A percentile compares a stretch with the other conserved stretches of the same genome.
These are phyloP conservation scores for Jackrogersella multiformis DNA, from an alignment of 495 filamentous ascomycete genomes.

Conservation along the genomic window DNA sequence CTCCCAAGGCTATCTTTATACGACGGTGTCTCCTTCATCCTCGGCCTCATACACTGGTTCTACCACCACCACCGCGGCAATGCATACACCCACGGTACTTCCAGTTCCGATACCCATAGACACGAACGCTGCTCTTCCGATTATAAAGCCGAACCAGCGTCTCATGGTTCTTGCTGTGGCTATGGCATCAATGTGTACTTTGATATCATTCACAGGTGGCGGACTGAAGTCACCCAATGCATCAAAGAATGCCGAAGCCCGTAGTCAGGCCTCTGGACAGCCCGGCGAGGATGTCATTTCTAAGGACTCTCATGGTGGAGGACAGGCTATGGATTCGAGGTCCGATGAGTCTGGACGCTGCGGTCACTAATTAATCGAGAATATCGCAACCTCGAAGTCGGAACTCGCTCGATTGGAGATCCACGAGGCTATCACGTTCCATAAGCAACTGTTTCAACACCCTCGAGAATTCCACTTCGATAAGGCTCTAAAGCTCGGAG, in stretches of 20 bases:
- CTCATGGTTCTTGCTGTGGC: constrained; percentile 2
- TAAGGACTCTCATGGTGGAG: too few species aligned
- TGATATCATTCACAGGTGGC: not conserved
- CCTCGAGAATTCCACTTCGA: not conserved
- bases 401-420: too few species aligned
- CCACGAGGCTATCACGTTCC: too few species aligned
- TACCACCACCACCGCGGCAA: not conserved
- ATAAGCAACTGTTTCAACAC: not conserved
- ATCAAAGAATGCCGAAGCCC: too few species aligned
- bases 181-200: not conserved
- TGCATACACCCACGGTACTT: constrained; percentile 21
- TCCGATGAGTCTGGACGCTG: not conserved
- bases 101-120: constrained; percentile 20
- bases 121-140: constrained; percentile 6
- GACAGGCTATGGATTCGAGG: not conserved
- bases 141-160: not conserved
- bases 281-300: too few species aligned
- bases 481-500: not conserved
- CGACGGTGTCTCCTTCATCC: constrained; percentile 14
- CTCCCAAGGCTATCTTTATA: constrained; percentile 22
- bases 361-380: not conserved
- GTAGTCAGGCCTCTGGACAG: too few species aligned
- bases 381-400: too few species aligned
- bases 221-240: not conserved
- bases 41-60: constrained; percentile 5